Conservation (phyloP, 2,329 filamentous ascomycete genomes). For the Colletotrichum lindemuthianum region DNA sequence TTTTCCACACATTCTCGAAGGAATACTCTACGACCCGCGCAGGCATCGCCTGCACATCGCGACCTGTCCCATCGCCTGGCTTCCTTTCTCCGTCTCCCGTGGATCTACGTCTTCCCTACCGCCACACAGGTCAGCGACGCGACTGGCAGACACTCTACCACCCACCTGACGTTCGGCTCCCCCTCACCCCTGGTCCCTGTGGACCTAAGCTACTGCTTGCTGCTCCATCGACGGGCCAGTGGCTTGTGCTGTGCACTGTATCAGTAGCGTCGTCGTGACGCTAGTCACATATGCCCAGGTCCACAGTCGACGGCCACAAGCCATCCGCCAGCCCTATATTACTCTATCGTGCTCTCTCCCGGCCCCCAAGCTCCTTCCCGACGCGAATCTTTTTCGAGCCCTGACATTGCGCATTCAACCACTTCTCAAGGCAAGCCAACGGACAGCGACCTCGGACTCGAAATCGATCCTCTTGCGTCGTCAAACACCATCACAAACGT, state of each 20-base stretch:
- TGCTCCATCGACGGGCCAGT: slow-evolving; percentile 20
- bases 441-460: too few relatives aligned
- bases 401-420: slow-evolving; percentile 14
- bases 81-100: slow-evolving; percentile 2
- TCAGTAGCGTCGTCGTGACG: slow-evolving; percentile 7
- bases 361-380: slow-evolving; percentile 30
- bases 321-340: slow-evolving; percentile 35
- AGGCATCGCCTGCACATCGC: slow-evolving; percentile 22
- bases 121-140: neutral
- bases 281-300: slow-evolving; percentile 26
- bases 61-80: slow-evolving; percentile 24
- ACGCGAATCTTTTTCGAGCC: slow-evolving; percentile 10
- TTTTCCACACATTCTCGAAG: too few relatives aligned
- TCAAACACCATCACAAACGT: too few relatives aligned
- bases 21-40: neutral
- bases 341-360: slow-evolving; percentile 23
- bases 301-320: slow-evolving; percentile 12
- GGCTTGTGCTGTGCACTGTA: slow-evolving; percentile 2
- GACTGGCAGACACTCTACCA: neutral
- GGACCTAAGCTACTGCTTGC: slow-evolving; percentile 25
- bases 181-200: slow-evolving; percentile 30
- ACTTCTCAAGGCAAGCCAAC: neutral
- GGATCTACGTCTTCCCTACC: slow-evolving; percentile 20
- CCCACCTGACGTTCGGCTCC: slow-evolving; percentile 17
- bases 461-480: too few relatives aligned